A percentile compares a stretch with the other conserved stretches of the same genome.
Conservation (phyloP, 2,329 filamentous ascomycete species). For the Alternaria consortialis region DNA sequence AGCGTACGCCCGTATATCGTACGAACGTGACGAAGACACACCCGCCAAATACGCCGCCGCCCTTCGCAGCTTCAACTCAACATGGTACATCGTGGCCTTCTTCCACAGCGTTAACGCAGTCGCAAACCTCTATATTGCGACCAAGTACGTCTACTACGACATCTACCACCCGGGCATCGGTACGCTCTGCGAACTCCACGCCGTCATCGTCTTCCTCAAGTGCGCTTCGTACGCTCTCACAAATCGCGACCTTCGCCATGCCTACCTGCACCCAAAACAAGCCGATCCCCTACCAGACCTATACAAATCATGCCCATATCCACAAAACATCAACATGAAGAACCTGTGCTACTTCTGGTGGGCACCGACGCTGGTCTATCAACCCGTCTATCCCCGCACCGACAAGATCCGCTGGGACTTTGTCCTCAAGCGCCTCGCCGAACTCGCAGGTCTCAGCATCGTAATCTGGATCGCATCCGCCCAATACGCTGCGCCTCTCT, state of each 20-base stretch:
- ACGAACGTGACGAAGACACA: conserved; percentile 61
- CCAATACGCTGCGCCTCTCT: conserved; percentile 90
- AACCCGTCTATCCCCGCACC: conserved; percentile 92
- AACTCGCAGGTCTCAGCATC: conserved; percentile 79
- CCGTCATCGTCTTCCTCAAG: conserved; percentile 95
- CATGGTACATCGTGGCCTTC: conserved; percentile 82
- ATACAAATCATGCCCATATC: conserved; percentile 86
- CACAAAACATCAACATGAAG: conserved; percentile 83
- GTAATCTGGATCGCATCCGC: conserved; percentile 96
- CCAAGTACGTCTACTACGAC: conserved; percentile 85
- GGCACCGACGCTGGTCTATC: conserved; percentile 95
- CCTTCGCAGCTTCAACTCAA: conserved; percentile 70
- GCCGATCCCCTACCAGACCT: conserved; percentile 78
- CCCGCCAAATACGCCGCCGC: conserved; percentile 66
- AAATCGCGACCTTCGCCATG: conserved; percentile 92
- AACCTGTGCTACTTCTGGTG: conserved; percentile 98
- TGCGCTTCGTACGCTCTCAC: conserved; percentile 95
- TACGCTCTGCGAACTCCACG: conserved; percentile 87
- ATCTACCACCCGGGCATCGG: conserved; percentile 95
- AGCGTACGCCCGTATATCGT: conserved; percentile 64
- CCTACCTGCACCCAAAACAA: conserved; percentile 81
- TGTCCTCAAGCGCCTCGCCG: conserved; percentile 81
- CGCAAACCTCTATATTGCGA: conserved; percentile 80
- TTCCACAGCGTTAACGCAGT: conserved; percentile 86
- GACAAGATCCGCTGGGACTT: conserved; percentile 85